Evolutionary conservation across 345 rosid genomes (phyloP).

Genomic region (Viola odorata): DNA sequence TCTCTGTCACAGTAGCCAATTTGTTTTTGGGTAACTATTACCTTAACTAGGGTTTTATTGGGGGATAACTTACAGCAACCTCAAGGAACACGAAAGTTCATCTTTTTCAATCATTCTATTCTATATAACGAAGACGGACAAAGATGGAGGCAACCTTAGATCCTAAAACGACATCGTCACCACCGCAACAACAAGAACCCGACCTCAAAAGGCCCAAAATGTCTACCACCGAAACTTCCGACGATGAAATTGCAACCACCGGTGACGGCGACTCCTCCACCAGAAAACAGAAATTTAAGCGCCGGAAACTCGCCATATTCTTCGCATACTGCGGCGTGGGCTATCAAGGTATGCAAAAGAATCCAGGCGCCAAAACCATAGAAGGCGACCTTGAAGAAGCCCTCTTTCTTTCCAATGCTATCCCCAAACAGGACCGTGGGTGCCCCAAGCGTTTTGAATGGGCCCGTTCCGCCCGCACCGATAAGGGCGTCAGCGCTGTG

Average conservation of each 20-base stretch:
- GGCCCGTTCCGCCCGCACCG: slow-evolving; percentile 93
- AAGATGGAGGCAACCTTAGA: slow-evolving; percentile 17
- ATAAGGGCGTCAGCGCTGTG: slow-evolving; percentile 94
- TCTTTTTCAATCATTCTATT: no score
- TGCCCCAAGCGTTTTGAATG: slow-evolving; percentile 62
- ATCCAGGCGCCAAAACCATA: slow-evolving; percentile 92
- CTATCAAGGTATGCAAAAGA: slow-evolving; percentile 97
- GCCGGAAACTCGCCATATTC: slow-evolving; percentile 85
- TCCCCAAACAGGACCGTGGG: slow-evolving; percentile 81
- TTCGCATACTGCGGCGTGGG: slow-evolving; percentile 96
- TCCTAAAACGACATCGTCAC: slow-evolving; percentile 13
- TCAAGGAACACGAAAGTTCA: no score
- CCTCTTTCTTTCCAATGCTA: slow-evolving; percentile 72
- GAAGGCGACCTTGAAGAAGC: slow-evolving; percentile 97
- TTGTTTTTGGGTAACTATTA: background rate
- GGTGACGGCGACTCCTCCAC: slow-evolving; percentile 17
- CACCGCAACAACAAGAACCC: slow-evolving; percentile 43
- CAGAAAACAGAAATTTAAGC: slow-evolving; percentile 53
- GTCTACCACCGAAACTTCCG: slow-evolving; percentile 44
- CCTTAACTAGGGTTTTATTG: slow-evolving; percentile 30
- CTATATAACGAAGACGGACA: background rate
- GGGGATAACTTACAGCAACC: background rate
- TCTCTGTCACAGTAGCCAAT: background rate
- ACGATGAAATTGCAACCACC: slow-evolving; percentile 22
- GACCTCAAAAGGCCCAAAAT: slow-evolving; percentile 55